A percentile compares a stretch with the other conserved stretches of the same genome.
Conservation (phyloP, 2,329 filamentous ascomycete genomes). For the Epichloe aotearoae region DNA sequence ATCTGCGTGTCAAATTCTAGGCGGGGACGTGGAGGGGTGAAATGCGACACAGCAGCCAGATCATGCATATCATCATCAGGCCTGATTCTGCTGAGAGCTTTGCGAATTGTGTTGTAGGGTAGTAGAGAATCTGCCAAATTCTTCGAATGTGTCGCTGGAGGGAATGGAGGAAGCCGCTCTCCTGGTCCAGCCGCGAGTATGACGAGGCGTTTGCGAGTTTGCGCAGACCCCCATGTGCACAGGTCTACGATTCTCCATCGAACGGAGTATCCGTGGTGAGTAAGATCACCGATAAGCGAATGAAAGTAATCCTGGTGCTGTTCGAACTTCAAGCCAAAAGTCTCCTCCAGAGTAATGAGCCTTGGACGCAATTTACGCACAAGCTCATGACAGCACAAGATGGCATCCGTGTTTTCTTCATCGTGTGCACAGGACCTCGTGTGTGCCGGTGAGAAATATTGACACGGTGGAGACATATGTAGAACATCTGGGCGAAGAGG, state of each 20-base stretch:
- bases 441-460: conserved; percentile 61
- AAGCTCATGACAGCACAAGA: conserved; percentile 41
- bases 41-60: conserved; percentile 14
- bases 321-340: conserved; percentile 48
- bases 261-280: conserved; percentile 52
- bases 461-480: conserved; percentile 67
- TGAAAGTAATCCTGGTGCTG: conserved; percentile 43
- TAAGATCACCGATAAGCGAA: conserved; percentile 49
- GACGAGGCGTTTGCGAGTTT: conserved; percentile 37
- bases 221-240: conserved; percentile 36
- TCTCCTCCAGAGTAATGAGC: conserved; percentile 67
- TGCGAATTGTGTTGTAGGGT: conserved; percentile 30
- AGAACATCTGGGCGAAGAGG: conserved; percentile 46
- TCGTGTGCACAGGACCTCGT: conserved; percentile 56
- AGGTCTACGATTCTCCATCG: conserved; percentile 50
- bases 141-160: conserved; percentile 43
- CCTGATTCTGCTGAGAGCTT: conserved; percentile 25
- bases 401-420: conserved; percentile 50
- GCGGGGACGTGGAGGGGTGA: conserved; percentile 16
- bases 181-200: conserved; percentile 53
- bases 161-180: conserved; percentile 54
- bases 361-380: conserved; percentile 48
- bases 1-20: conserved; percentile 37
- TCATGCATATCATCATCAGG: conserved; percentile 27
- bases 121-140: conserved; percentile 21